Evolutionary conservation across 352 stramenopile species (phyloP).

Genomic region (Globisporangium acanthophoron): DNA sequence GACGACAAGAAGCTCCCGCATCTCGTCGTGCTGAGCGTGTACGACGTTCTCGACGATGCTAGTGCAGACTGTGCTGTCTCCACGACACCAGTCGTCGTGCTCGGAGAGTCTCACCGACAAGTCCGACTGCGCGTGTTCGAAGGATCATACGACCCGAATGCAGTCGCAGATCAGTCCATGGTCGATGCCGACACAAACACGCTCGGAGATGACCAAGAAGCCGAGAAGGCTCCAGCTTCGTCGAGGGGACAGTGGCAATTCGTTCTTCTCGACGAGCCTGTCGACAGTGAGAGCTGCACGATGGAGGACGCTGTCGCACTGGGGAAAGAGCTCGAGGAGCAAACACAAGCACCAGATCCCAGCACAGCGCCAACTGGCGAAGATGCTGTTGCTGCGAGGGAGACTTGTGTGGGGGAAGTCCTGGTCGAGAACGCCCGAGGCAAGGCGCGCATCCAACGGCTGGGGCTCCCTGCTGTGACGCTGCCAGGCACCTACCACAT

Average conservation of each 20-base stretch:
- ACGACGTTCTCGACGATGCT: background rate
- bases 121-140: slow-evolving; percentile 38
- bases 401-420: slow-evolving; percentile 17
- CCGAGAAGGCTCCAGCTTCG: background rate
- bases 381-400: background rate
- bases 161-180: background rate
- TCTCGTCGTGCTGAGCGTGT: slow-evolving; percentile 12
- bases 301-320: background rate
- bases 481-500: slow-evolving; percentile 35
- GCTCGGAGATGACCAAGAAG: background rate
- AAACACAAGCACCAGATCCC: background rate
- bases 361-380: background rate
- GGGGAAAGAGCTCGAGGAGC: background rate
- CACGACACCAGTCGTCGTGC: slow-evolving; percentile 9
- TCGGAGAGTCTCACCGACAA: slow-evolving; percentile 27
- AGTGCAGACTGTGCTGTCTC: background rate
- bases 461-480: slow-evolving; percentile 24
- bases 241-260: background rate
- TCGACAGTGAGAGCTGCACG: background rate
- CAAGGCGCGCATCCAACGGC: slow-evolving; percentile 20
- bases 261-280: background rate
- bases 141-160: slow-evolving; percentile 8
- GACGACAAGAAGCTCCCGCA: slow-evolving; percentile 17
- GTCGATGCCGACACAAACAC: background rate
- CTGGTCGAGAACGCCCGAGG: slow-evolving; percentile 16